Evolutionary conservation across 148 eudicot species (phyloP).

Genomic region (Spergularia marina): DNA sequence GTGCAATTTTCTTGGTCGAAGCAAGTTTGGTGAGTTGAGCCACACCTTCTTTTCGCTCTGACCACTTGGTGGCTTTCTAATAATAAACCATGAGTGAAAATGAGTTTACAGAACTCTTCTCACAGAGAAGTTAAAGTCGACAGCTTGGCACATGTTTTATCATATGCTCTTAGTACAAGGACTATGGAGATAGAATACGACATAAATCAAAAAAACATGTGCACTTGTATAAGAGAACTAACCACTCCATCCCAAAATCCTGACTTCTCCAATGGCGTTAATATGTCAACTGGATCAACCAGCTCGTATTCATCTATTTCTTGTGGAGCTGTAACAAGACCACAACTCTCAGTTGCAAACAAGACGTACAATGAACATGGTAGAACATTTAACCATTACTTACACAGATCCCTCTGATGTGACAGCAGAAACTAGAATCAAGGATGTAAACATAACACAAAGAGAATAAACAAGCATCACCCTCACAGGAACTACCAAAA

Average conservation of each 20-base stretch:
- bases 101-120: slow-evolving; percentile 11
- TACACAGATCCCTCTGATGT: not conserved
- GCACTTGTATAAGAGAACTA: slow-evolving; percentile 29
- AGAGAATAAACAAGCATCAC: not conserved
- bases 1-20: slow-evolving; percentile 88
- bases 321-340: slow-evolving; percentile 65
- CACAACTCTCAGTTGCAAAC: slow-evolving; percentile 18
- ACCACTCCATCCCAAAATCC: slow-evolving; percentile 99
- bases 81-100: slow-evolving; percentile 10
- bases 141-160: not conserved
- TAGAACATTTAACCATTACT: not conserved
- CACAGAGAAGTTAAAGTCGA: slow-evolving; percentile 4
- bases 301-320: slow-evolving; percentile 96
- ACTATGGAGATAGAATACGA: not conserved
- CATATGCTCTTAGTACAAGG: not conserved
- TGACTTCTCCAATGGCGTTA: slow-evolving; percentile 92
- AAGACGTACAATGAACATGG: not conserved
- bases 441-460: not conserved
- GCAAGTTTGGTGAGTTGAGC: slow-evolving; percentile 98
- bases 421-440: too few relatives aligned
- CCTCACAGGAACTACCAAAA: not conserved
- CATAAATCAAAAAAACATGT: not conserved
- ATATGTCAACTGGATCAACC: slow-evolving; percentile 96
- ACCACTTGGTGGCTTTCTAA: slow-evolving; percentile 99
- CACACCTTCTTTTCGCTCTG: slow-evolving; percentile 95